Conservation (phyloP, 192 early-diverging fungal species). For the Coemansia sp. region DNA sequence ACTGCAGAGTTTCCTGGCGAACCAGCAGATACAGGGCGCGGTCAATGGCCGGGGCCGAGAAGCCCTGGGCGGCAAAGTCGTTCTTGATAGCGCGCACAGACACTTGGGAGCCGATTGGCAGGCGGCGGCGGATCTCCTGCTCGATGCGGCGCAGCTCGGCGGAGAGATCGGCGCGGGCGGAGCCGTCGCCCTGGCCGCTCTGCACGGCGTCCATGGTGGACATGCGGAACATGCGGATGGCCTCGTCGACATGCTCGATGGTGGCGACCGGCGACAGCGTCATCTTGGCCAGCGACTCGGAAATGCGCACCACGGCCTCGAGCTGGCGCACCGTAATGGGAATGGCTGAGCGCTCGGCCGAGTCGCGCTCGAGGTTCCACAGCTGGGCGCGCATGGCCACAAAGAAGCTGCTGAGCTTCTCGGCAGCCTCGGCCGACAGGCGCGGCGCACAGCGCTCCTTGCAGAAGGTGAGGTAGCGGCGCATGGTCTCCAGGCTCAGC, state of each 20-base stretch:
- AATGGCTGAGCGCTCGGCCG: conserved; percentile 73
- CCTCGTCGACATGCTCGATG: conserved; percentile 93
- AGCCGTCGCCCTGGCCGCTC: conserved; percentile 76
- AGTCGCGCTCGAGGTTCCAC: conserved; percentile 71
- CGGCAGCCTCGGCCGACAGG: conserved; percentile 80
- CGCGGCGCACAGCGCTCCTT: conserved; percentile 92
- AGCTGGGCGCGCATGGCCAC: conserved; percentile 86
- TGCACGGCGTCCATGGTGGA: conserved; percentile 98
- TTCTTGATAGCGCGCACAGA: conserved; percentile 61
- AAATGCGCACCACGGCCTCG: conserved; percentile 97
- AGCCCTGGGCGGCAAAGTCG: conserved; percentile 56
- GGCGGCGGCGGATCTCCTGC: conserved; percentile 75
- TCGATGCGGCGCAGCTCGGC: conserved; percentile 78
- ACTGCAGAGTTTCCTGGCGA: conserved; percentile 76
- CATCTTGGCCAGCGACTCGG: conserved; percentile 97
- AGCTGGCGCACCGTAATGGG: conserved; percentile 97
- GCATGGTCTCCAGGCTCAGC: conserved; percentile 92
- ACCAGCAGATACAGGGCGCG: conserved; percentile 79
- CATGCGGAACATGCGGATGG: conserved; percentile 94
- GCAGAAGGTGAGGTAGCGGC: conserved; percentile 94
- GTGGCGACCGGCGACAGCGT: conserved; percentile 78
- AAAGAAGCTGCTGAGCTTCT: conserved; percentile 92
- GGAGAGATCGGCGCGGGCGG: conserved; percentile 70
- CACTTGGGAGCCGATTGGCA: conserved; percentile 85
- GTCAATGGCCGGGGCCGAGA: conserved; percentile 58